Conservation (phyloP, 2,329 filamentous ascomycete genomes). For the Escovopsis sp. region DNA sequence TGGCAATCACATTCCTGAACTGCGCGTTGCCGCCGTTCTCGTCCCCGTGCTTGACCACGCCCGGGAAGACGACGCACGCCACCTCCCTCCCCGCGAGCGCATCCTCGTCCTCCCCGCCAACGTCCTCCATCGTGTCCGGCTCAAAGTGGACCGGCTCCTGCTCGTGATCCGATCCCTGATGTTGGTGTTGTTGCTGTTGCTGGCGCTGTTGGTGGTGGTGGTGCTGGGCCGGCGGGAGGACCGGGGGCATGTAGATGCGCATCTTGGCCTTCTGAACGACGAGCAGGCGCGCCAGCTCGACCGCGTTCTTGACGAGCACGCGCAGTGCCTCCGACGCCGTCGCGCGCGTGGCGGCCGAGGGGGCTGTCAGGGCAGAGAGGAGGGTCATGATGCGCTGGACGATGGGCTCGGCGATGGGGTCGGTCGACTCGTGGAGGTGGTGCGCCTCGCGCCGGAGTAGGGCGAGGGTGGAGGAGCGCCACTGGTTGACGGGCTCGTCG, state of each 20-base stretch:
- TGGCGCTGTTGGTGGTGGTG: constrained; percentile 11
- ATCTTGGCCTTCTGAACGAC: constrained; percentile 45
- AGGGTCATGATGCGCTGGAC: constrained; percentile 33
- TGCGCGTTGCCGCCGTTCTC: constrained; percentile 47
- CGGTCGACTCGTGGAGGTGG: constrained; percentile 32
- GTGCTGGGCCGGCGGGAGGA: constrained; percentile 13
- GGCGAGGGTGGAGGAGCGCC: constrained; percentile 50
- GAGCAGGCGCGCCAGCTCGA: constrained; percentile 42
- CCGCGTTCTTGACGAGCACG: constrained; percentile 34
- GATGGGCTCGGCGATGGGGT: constrained; percentile 26
- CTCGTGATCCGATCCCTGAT: too few species aligned
- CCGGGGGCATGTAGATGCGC: constrained; percentile 38
- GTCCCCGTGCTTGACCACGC: constrained; percentile 49
- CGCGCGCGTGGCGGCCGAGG: constrained; percentile 12
- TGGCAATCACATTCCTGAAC: constrained; percentile 48
- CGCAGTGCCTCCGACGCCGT: constrained; percentile 31
- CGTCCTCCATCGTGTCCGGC: constrained; percentile 47
- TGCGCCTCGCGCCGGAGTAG: constrained; percentile 40
- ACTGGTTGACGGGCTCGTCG: constrained; percentile 44
- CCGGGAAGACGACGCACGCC: constrained; percentile 48
- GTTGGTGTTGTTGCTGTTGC: too few species aligned
- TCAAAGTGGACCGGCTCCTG: constrained; percentile 44
- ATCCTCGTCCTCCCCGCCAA: constrained; percentile 47
- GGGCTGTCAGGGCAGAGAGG: constrained; percentile 32
- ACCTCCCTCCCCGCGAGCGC: constrained; percentile 37